Evolutionary conservation across 208 protist species (phyloP).

Genomic region (Leishmania aethiopica): DNA sequence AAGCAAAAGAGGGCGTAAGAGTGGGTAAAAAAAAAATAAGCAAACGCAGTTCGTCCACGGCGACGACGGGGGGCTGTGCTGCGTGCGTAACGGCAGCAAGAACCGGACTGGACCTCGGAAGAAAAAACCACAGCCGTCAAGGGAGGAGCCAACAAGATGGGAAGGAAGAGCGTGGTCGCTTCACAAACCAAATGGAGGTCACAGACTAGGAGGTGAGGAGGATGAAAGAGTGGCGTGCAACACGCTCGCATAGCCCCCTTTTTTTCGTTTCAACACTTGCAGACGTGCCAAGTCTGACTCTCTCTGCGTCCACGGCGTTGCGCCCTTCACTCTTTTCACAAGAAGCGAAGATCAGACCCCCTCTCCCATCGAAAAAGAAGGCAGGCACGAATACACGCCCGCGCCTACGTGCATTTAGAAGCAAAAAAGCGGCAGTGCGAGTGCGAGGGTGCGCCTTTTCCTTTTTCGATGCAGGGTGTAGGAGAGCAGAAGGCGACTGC

Average conservation of each 20-base stretch:
- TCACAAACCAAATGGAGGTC: not conserved
- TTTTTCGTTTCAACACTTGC: not conserved
- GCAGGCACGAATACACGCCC: not conserved
- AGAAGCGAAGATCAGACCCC: not conserved
- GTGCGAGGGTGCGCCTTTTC: not conserved
- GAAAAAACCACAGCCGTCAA: not conserved
- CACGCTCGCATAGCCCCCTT: not conserved
- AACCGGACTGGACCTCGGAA: not conserved
- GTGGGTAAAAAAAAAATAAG: not conserved
- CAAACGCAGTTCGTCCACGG: not conserved
- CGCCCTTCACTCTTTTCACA: not conserved
- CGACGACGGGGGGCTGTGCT: no score
- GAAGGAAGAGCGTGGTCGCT: not conserved
- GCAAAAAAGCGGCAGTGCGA: not conserved
- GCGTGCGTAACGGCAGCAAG: not conserved
- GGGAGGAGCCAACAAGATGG: not conserved
- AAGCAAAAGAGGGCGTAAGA: not conserved
- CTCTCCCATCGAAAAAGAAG: not conserved
- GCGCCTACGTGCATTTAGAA: not conserved
- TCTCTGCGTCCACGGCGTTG: not conserved
- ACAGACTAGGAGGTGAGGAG: not conserved
- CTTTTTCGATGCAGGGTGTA: not conserved
- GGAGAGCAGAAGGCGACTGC: not conserved
- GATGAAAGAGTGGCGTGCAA: not conserved
- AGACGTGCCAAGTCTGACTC: not conserved